Evolutionary conservation across 768 basidiomycete genomes (phyloP).

Genomic region (Phaeolepiota aurea): DNA sequence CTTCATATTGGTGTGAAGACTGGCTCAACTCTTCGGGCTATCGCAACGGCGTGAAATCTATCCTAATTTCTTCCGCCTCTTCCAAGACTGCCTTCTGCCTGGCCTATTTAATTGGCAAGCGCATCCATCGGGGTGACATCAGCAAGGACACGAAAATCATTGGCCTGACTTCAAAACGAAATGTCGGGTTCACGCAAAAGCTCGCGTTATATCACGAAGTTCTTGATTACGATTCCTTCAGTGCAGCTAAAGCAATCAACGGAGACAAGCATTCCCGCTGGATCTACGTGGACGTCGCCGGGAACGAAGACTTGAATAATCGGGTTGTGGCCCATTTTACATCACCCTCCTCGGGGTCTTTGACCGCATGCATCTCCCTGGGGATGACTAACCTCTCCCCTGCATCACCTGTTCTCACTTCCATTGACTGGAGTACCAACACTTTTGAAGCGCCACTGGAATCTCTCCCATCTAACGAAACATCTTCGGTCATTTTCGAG

Average conservation of each 20-base stretch:
- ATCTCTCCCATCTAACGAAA: not conserved
- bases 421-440: slow-evolving; percentile 30
- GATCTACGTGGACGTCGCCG: slow-evolving; percentile 61
- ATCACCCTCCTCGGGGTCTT: slow-evolving; percentile 21
- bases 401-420: slow-evolving; percentile 20
- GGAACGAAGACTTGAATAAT: slow-evolving; percentile 41
- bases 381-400: slow-evolving; percentile 53
- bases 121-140: slow-evolving; percentile 21
- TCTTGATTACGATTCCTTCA: slow-evolving; percentile 42
- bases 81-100: slow-evolving; percentile 68
- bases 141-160: slow-evolving; percentile 28
- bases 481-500: slow-evolving; percentile 20
- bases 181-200: slow-evolving; percentile 42
- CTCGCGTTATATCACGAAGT: slow-evolving; percentile 53
- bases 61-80: slow-evolving; percentile 64
- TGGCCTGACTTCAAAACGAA: slow-evolving; percentile 53
- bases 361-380: slow-evolving; percentile 37
- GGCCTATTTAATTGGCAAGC: slow-evolving; percentile 50
- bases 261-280: slow-evolving; percentile 24
- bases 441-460: slow-evolving; percentile 15
- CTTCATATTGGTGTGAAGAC: slow-evolving; percentile 69
- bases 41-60: slow-evolving; percentile 31
- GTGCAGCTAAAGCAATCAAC: slow-evolving; percentile 19
- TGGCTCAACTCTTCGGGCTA: slow-evolving; percentile 49
- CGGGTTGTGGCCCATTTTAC: slow-evolving; percentile 33